Conservation (phyloP, 106 monocot species). For the Iris macrosiphon region DNA sequence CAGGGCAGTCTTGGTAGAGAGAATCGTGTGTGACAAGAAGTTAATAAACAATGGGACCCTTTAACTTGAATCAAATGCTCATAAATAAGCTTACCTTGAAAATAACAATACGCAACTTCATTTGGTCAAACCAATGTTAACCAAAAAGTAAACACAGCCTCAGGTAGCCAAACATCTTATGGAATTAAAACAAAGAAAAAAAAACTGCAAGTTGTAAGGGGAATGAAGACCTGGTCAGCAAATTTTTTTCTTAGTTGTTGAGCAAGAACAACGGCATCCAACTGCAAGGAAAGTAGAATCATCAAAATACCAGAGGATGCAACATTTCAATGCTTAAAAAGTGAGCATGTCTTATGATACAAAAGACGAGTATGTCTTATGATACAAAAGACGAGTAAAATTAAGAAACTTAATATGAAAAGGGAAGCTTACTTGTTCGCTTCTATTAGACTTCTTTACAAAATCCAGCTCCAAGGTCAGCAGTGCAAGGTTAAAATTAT, state of each 20-base stretch:
- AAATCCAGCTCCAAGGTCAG: conserved; percentile 83
- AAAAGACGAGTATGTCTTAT: background rate
- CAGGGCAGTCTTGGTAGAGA: no score
- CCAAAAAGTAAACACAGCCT: no score
- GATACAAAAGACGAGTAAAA: background rate
- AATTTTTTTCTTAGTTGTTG: conserved; percentile 76
- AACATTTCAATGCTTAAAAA: background rate
- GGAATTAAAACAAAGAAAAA: no score
- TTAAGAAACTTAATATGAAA: background rate
- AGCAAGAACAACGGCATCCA: conserved; percentile 88
- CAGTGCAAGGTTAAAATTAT: conserved; percentile 71
- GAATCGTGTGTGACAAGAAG: no score
- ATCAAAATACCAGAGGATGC: background rate
- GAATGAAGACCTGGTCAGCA: conserved; percentile 53
- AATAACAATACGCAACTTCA: no score
- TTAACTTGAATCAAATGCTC: no score
- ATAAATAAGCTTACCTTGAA: no score
- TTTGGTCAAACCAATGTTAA: no score
- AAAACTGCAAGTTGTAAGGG: no score
- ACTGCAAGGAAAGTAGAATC: conserved; percentile 28
- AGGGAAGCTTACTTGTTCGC: conserved; percentile 52
- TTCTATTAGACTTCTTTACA: conserved; percentile 62
- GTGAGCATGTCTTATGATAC: background rate
- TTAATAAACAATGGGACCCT: no score
- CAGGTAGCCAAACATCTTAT: no score